A percentile compares a stretch with the other conserved stretches of the same genome.
phyloP scores from a whole-genome alignment of 257 asterid species.

The Buddleja alternifolia region DNA sequence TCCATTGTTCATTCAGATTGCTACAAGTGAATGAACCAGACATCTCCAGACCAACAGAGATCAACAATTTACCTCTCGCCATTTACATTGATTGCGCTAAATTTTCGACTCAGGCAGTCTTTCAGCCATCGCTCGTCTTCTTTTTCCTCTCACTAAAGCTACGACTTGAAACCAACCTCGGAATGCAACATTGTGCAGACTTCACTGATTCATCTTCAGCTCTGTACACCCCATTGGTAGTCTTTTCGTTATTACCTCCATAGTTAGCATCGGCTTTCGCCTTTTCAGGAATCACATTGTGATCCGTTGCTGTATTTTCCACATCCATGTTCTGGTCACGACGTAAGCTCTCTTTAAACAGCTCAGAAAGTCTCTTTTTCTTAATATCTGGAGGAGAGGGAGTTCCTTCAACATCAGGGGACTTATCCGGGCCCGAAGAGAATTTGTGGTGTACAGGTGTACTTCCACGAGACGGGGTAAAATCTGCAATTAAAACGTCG shows the following conservation, averaged over 20 bases:
- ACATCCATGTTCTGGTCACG: constrained; percentile 30
- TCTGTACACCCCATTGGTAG: constrained; percentile 27
- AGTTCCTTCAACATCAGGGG: constrained; percentile 29
- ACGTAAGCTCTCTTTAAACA: constrained; percentile 58
- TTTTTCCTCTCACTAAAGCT: constrained; percentile 59
- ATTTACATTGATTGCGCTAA: constrained; percentile 26
- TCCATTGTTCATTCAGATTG: constrained; percentile 31
- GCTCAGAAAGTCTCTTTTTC: constrained; percentile 66
- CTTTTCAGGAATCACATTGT: constrained; percentile 26
- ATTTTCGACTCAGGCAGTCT: not conserved
- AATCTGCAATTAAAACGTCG: constrained; percentile 45
- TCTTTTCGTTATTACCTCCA: constrained; percentile 35
- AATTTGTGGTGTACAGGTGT: constrained; percentile 64
- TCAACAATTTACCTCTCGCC: constrained; percentile 26
- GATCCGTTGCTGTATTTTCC: constrained; percentile 25
- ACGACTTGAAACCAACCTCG: constrained; percentile 52
- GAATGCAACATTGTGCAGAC: constrained; percentile 64
- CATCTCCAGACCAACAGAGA: not conserved
- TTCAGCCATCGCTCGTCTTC: constrained; percentile 36
- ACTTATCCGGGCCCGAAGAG: constrained; percentile 35
- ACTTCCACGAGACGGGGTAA: constrained; percentile 74
- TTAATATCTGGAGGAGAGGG: constrained; percentile 46
- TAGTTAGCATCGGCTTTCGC: constrained; percentile 23
- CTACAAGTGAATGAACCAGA: constrained; percentile 20
- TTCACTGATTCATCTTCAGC: constrained; percentile 30